Percentiles rank a stretch among this genome's conserved stretches.
These are phyloP conservation scores for Mollisia scopiformis DNA, from an alignment of 2,329 filamentous ascomycete genomes.

Conservation along the genomic window DNA sequence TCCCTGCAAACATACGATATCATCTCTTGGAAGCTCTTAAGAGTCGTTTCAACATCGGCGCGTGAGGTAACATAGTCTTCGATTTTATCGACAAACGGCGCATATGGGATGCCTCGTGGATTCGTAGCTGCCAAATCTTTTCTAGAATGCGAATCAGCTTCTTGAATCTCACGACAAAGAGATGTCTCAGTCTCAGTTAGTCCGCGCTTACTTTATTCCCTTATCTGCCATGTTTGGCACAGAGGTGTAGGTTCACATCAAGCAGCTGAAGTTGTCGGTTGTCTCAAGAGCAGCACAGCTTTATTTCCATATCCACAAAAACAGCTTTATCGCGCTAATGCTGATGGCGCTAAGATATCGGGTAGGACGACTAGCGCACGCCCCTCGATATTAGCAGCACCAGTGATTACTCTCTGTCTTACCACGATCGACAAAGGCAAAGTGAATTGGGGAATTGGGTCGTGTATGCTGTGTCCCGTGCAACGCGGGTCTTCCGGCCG, in stretches of 20 bases:
- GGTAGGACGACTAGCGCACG: too few relatives aligned
- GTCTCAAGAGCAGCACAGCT: neutral
- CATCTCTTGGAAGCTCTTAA: constrained; percentile 90
- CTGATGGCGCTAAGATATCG: constrained; percentile 6
- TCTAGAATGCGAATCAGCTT: constrained; percentile 32
- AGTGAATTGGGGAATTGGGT: too few relatives aligned
- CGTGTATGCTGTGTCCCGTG: constrained; percentile 1
- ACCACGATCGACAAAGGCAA: neutral
- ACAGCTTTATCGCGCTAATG: neutral
- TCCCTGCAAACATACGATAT: constrained; percentile 66
- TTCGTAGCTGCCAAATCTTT: constrained; percentile 66
- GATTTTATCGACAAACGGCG: constrained; percentile 85
- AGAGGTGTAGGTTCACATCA: constrained; percentile 8
- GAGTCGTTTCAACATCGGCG: constrained; percentile 77
- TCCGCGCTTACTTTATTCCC: constrained; percentile 28
- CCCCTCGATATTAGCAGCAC: neutral
- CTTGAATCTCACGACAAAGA: neutral
- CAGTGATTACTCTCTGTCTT: neutral
- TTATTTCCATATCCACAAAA: neutral
- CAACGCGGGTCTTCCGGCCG: neutral
- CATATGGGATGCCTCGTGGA: constrained; percentile 79
- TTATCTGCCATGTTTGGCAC: constrained; percentile 32
- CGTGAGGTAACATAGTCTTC: constrained; percentile 84
- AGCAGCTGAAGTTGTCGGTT: constrained; percentile 1
- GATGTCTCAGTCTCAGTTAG: neutral